A percentile compares a stretch with the other conserved stretches of the same genome.
phyloP scores from a whole-genome alignment of 75 land plant species.

The Pseudotsuga menziesii region DNA sequence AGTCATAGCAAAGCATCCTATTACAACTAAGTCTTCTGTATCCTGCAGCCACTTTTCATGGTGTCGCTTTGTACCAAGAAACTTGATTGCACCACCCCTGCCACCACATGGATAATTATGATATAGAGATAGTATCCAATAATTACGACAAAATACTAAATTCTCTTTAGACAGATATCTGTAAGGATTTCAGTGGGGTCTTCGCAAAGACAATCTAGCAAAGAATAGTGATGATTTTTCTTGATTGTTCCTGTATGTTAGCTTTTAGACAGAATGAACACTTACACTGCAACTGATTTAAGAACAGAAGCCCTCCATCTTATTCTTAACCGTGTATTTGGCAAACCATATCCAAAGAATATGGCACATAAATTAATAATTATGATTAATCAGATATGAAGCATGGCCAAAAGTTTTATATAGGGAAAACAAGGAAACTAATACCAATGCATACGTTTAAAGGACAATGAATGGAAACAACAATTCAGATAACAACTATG shows the following conservation, averaged over 20 bases:
- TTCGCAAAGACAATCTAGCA: background rate
- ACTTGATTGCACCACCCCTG: slow-evolving; percentile 86
- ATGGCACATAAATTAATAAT: background rate
- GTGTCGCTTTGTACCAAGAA: slow-evolving; percentile 79
- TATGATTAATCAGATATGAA: background rate
- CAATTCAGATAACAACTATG: background rate
- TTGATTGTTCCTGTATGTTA: background rate
- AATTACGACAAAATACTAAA: background rate
- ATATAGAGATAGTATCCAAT: background rate
- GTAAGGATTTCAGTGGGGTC: background rate
- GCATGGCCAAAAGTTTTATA: background rate
- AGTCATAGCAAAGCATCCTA: slow-evolving; percentile 96
- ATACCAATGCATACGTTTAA: background rate
- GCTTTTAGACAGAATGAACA: background rate
- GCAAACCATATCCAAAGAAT: background rate
- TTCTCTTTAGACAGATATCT: background rate
- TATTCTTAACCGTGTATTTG: background rate
- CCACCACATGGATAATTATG: background rate
- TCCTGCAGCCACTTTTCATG: slow-evolving; percentile 86
- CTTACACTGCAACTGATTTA: background rate
- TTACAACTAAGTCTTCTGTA: slow-evolving; percentile 62
- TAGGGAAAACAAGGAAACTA: background rate
- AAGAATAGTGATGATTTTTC: no score
- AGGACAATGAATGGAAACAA: no score
- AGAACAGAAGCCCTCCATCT: background rate